phyloP scores from a whole-genome alignment of 23 red algal genomes.

The Gracilariopsis chorda region DNA sequence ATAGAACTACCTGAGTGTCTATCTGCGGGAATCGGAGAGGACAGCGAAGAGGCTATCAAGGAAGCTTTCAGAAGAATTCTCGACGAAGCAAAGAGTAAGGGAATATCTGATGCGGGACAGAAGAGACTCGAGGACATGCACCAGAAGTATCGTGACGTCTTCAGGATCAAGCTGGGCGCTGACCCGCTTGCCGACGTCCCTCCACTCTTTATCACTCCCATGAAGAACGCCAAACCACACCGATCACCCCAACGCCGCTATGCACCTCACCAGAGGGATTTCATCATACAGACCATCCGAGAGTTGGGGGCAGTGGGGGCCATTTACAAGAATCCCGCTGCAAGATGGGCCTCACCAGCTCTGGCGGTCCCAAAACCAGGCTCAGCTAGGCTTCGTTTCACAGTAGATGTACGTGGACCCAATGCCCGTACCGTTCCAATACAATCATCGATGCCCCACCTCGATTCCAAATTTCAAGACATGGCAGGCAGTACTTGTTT shows the following conservation, averaged over 20 bases:
- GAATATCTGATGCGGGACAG: too few relatives aligned
- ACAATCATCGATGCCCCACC: too few relatives aligned
- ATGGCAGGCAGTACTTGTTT: too few relatives aligned
- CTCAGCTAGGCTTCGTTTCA: slow-evolving; percentile 4
- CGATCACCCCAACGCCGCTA: not conserved
- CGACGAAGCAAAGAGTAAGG: too few relatives aligned
- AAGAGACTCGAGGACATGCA: too few relatives aligned
- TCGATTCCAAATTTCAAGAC: too few relatives aligned
- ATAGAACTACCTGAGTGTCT: too few relatives aligned
- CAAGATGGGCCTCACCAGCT: slow-evolving; percentile 26
- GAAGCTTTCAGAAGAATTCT: too few relatives aligned
- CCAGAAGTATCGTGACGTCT: too few relatives aligned
- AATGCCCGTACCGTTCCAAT: too few relatives aligned
- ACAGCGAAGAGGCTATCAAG: too few relatives aligned
- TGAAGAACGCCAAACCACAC: not conserved
- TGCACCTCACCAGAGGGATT: not conserved
- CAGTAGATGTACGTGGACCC: slow-evolving; percentile 7
- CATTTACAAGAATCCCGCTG: not conserved
- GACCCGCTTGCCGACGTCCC: not conserved
- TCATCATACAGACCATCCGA: not conserved
- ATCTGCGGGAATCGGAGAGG: too few relatives aligned
- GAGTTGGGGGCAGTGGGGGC: not conserved
- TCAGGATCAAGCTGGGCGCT: not conserved
- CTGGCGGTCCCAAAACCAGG: slow-evolving; percentile 34
- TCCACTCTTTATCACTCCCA: not conserved